Evolutionary conservation across 2,329 filamentous ascomycete species (phyloP).

Genomic region (Helicocarpus griseus): DNA sequence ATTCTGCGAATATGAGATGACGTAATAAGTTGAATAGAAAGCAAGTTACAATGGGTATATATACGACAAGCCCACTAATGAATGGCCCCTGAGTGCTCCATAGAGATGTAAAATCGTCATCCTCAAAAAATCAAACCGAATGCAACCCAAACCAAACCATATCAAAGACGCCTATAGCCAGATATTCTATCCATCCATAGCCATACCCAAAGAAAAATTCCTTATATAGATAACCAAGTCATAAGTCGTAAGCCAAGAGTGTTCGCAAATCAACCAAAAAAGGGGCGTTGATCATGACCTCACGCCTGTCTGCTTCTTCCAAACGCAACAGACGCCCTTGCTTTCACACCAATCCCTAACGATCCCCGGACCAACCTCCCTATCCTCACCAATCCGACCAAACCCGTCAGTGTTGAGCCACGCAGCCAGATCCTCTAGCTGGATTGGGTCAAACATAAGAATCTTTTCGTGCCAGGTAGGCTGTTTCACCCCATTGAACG

Average conservation of each 20-base stretch:
- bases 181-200: neutral
- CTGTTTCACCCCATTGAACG: slow-evolving; percentile 29
- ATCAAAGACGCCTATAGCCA: neutral
- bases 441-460: slow-evolving; percentile 81
- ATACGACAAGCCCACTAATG: no score
- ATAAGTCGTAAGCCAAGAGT: neutral
- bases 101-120: no score
- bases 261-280: neutral
- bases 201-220: neutral
- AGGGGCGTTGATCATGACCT: neutral
- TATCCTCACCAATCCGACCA: slow-evolving; percentile 53
- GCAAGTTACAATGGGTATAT: no score
- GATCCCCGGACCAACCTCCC: slow-evolving; percentile 52
- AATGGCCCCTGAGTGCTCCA: no score
- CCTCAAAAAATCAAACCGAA: neutral
- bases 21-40: no score
- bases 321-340: slow-evolving; percentile 75
- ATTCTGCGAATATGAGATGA: no score
- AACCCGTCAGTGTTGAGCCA: slow-evolving; percentile 73
- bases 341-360: slow-evolving; percentile 87
- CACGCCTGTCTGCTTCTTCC: slow-evolving; percentile 40
- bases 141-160: no score
- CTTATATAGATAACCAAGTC: neutral
- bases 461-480: slow-evolving; percentile 87
- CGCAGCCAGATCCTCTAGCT: slow-evolving; percentile 70